phyloP scores from a whole-genome alignment of 495 filamentous ascomycete species.

The Pseudevernia furfuracea region DNA sequence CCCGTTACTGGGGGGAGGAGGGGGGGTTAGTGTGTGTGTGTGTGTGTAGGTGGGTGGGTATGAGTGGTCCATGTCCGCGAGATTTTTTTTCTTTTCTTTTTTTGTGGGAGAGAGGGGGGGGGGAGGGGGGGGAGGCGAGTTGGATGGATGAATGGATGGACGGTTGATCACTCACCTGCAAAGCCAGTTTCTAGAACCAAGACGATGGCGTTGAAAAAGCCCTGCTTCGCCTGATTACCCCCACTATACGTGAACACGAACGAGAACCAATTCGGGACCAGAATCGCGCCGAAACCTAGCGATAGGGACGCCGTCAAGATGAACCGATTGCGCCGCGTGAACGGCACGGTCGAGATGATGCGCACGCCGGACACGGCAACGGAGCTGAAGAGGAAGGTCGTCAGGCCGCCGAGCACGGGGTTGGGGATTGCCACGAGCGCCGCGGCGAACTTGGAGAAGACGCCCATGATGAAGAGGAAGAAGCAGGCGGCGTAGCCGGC shows the following conservation, averaged over 20 bases:
- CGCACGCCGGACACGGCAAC: conserved; percentile 82
- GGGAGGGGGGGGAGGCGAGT: too few relatives aligned
- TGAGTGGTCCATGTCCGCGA: too few relatives aligned
- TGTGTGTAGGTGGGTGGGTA: too few relatives aligned
- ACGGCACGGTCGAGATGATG: conserved; percentile 70
- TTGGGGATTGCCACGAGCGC: conserved; percentile 74
- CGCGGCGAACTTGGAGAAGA: conserved; percentile 91
- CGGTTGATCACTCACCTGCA: conserved; percentile 26
- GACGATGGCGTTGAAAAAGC: conserved; percentile 75
- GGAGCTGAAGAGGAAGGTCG: conserved; percentile 78
- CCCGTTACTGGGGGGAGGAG: conserved; percentile 39
- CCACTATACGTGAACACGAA: conserved; percentile 70
- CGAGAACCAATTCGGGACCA: conserved; percentile 70
- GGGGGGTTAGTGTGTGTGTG: too few relatives aligned
- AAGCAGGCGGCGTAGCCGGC: conserved; percentile 72
- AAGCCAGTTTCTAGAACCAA: conserved; percentile 74
- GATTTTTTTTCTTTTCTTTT: too few relatives aligned
- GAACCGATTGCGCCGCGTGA: conserved; percentile 81
- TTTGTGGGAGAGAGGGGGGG: not conserved
- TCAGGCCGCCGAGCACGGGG: conserved; percentile 84
- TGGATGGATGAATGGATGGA: too few relatives aligned
- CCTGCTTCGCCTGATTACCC: conserved; percentile 60
- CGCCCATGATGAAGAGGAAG: conserved; percentile 80
- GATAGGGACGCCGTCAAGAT: conserved; percentile 73
- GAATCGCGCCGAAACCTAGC: conserved; percentile 71